phyloP scores from a whole-genome alignment of 2,329 filamentous ascomycete species.

The Alternaria brassicicola region DNA sequence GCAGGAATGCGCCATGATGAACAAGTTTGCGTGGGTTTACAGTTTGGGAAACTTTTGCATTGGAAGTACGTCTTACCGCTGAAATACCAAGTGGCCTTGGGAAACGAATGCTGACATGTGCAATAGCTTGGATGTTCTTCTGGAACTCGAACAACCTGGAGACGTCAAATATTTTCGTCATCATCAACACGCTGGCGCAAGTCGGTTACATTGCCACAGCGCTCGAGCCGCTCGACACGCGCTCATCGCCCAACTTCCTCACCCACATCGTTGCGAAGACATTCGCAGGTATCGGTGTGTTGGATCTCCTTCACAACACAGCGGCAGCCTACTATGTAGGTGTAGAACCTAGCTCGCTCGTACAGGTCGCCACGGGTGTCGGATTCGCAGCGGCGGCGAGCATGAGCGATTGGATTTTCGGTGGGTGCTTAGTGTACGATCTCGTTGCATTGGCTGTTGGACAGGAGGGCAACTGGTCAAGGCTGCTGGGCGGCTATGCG shows the following conservation, averaged over 20 bases:
- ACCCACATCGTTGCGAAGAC: conserved; percentile 65
- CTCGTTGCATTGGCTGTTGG: conserved; percentile 61
- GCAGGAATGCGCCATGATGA: conserved; percentile 57
- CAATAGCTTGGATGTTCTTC: conserved; percentile 64
- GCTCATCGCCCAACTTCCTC: conserved; percentile 59
- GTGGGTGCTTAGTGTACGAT: conserved; percentile 65
- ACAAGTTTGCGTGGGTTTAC: conserved; percentile 63
- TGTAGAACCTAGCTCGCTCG: conserved; percentile 52
- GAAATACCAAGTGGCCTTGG: too few species aligned
- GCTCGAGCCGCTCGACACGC: conserved; percentile 58
- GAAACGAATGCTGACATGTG: background rate
- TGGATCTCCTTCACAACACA: conserved; percentile 65
- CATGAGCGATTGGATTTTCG: conserved; percentile 65
- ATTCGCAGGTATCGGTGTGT: conserved; percentile 65
- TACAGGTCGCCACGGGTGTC: conserved; percentile 61
- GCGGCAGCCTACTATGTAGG: conserved; percentile 62
- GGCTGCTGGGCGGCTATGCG: conserved; percentile 59
- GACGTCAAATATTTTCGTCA: conserved; percentile 61
- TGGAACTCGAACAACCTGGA: conserved; percentile 62
- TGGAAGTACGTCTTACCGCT: conserved; percentile 53
- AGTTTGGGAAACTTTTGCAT: conserved; percentile 64
- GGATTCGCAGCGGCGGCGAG: conserved; percentile 59
- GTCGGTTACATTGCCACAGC: conserved; percentile 60
- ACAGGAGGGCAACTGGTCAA: conserved; percentile 60
- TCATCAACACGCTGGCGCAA: conserved; percentile 61